Evolutionary conservation across 257 asterid species (phyloP).

Genomic region (Haberlea rhodopensis): DNA sequence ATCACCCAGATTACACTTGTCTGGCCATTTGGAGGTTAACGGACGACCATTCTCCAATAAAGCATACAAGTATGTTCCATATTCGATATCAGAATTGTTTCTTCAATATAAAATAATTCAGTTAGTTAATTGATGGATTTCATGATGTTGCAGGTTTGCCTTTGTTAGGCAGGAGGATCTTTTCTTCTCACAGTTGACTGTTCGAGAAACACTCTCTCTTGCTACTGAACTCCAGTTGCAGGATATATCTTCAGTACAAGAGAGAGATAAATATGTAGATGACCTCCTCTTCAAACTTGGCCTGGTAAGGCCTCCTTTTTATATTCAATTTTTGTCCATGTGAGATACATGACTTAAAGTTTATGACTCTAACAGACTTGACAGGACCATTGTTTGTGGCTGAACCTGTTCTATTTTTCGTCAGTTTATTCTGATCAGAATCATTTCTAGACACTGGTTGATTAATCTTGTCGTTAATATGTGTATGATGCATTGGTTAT

Average conservation of each 20-base stretch:
- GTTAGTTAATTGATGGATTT: conserved; percentile 16
- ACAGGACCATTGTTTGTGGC: conserved; percentile 2
- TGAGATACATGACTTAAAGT: conserved; percentile 5
- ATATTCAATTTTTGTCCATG: conserved; percentile 5
- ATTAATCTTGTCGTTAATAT: conserved; percentile 13
- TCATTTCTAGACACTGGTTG: not conserved
- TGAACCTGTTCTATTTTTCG: conserved; percentile 5
- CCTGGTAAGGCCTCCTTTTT: conserved; percentile 57
- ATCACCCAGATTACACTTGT: conserved; percentile 66
- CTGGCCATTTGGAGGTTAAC: conserved; percentile 87
- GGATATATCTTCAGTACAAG: conserved; percentile 62
- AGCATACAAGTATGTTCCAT: conserved; percentile 53
- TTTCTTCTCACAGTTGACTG: conserved; percentile 94
- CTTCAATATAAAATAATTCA: conserved; percentile 10
- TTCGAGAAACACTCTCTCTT: conserved; percentile 88
- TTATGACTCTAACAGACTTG: conserved; percentile 10
- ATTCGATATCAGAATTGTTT: not conserved
- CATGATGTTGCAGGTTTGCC: conserved; percentile 62
- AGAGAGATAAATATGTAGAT: conserved; percentile 74
- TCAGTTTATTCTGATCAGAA: conserved; percentile 7
- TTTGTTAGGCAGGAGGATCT: conserved; percentile 93
- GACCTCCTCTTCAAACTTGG: conserved; percentile 73
- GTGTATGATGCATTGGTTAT: no score
- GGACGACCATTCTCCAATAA: conserved; percentile 63
- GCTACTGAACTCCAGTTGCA: conserved; percentile 95